Base-by-base conservation (phyloP, 2,329 filamentous ascomycete species). In the Penicillium sp. region DNA sequence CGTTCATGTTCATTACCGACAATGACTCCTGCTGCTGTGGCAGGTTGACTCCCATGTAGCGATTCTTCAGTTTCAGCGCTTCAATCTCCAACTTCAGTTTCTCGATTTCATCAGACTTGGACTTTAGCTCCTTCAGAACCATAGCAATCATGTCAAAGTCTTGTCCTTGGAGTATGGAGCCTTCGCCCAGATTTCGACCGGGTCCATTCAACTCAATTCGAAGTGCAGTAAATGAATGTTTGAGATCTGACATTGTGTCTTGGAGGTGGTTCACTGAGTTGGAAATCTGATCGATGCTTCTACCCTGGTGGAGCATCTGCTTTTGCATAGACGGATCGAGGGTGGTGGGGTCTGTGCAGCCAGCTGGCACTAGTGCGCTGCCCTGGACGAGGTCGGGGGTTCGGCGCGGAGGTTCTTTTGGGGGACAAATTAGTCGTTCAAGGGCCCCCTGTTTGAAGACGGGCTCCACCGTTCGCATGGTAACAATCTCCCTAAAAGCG, bases 181-280 rank as follows among this genome's bases (percentile, higher is more conserved):
- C 63, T 6, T 72, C 71, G n/a, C 61, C 58, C 0, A 59, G 25
- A 25, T 65, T 61, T 3, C 65, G 63, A 6, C 56, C 67, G 0
- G 73, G 69, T 5, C 65, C 67, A 37, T 76, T 74, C 21, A 76
- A 48, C 50, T 76, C 73, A 17, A 75, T 70, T 19, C 73, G 71
- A 47, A 76, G 66, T 2, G 73, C 63, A 5, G 68, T 75, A 46
- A 76, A 76, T n/a, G 73, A 71, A 46, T 71, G 62, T 58, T 76
- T 76, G 29, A 76, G 57, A 57, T 76, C 74, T 31, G 67, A 65
- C 73, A 76, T 76, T 12, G 73, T 75, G 57, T 75, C 74, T 37
- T 75, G 72, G 5, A 76, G 64, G 42, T 72, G 69, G 54, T 69
- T 72, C 38, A 76, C 73, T 3, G 74, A 75, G 50, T 59, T 75